These are phyloP conservation scores for Xylaria sp. DNA, from an alignment of 2,329 filamentous ascomycete species.

Conservation along the genomic window DNA sequence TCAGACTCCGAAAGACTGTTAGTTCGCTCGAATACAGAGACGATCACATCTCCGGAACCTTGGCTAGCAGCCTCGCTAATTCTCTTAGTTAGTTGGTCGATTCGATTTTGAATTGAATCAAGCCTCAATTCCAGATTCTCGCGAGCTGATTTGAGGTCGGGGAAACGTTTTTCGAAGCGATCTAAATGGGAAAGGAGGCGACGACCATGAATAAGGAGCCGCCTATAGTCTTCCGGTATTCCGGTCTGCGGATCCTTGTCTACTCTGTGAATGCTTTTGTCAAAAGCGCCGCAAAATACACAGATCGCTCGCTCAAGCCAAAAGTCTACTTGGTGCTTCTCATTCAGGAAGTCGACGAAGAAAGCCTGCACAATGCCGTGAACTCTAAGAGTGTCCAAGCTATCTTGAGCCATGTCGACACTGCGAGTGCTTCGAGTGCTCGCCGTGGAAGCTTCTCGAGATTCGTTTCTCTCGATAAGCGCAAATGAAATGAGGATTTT, in stretches of 20 bases:
- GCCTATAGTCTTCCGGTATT: slow-evolving; percentile 58
- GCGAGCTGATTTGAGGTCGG: slow-evolving; percentile 41
- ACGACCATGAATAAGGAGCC: slow-evolving; percentile 58
- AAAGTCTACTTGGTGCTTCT: slow-evolving; percentile 48
- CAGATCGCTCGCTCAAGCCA: slow-evolving; percentile 57
- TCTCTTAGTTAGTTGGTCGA: slow-evolving; percentile 50
- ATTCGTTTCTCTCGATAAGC: slow-evolving; percentile 57
- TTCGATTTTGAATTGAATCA: slow-evolving; percentile 47
- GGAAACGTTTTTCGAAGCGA: slow-evolving; percentile 43
- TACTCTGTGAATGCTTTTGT: slow-evolving; percentile 52
- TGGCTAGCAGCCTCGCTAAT: slow-evolving; percentile 47
- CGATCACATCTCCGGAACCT: slow-evolving; percentile 41
- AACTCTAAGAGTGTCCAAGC: slow-evolving; percentile 56
- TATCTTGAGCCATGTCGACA: slow-evolving; percentile 50
- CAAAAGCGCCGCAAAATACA: slow-evolving; percentile 57
- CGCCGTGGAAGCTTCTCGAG: slow-evolving; percentile 45
- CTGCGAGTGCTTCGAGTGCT: slow-evolving; percentile 50
- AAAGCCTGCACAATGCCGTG: slow-evolving; percentile 61
- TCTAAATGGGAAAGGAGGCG: slow-evolving; percentile 51
- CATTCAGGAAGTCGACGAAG: slow-evolving; percentile 53
- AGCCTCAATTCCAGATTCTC: slow-evolving; percentile 46
- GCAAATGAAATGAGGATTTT: slow-evolving; percentile 58
- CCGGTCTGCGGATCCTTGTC: slow-evolving; percentile 49
- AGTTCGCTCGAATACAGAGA: slow-evolving; percentile 58
- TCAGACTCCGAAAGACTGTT: slow-evolving; percentile 55